Evolutionary conservation across 805 yeast genomes (phyloP).

Genomic region (Saccharomycodes ludwigii): DNA sequence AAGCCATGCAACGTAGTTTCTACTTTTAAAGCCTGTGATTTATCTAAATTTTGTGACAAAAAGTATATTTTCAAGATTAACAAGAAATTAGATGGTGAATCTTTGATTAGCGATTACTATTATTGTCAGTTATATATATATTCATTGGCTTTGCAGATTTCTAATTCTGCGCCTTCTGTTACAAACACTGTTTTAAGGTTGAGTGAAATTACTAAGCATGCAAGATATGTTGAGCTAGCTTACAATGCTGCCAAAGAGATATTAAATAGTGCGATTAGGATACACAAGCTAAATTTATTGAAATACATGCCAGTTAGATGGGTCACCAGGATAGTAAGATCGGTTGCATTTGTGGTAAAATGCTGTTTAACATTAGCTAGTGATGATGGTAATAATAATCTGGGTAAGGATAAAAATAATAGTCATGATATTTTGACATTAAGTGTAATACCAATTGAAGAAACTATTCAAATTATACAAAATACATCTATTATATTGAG

Average conservation of each 20-base stretch:
- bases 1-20: slow-evolving; percentile 33
- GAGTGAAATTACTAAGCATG: slow-evolving; percentile 60
- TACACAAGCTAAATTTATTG: slow-evolving; percentile 50
- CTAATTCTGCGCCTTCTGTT: slow-evolving; percentile 23
- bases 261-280: slow-evolving; percentile 45
- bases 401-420: slow-evolving; percentile 30
- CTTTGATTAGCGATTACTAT: slow-evolving; percentile 69
- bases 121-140: slow-evolving; percentile 76
- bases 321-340: slow-evolving; percentile 75
- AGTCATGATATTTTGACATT: too few relatives aligned
- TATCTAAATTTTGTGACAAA: slow-evolving; percentile 16
- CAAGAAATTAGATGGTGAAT: slow-evolving; percentile 45
- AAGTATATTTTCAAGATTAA: slow-evolving; percentile 24
- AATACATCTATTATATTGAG: slow-evolving; percentile 60
- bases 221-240: slow-evolving; percentile 71
- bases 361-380: slow-evolving; percentile 56
- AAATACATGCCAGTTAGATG: slow-evolving; percentile 85
- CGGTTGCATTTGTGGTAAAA: slow-evolving; percentile 83
- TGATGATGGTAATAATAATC: slow-evolving; percentile 21
- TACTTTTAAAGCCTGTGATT: slow-evolving; percentile 20
- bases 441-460: slow-evolving; percentile 58
- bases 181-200: slow-evolving; percentile 25
- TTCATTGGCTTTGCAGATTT: slow-evolving; percentile 61
- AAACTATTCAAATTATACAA: slow-evolving; percentile 53
- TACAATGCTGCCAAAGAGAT: slow-evolving; percentile 76